Evolutionary conservation across 306 rosid species (phyloP).

Genomic region (Glycine soja): DNA sequence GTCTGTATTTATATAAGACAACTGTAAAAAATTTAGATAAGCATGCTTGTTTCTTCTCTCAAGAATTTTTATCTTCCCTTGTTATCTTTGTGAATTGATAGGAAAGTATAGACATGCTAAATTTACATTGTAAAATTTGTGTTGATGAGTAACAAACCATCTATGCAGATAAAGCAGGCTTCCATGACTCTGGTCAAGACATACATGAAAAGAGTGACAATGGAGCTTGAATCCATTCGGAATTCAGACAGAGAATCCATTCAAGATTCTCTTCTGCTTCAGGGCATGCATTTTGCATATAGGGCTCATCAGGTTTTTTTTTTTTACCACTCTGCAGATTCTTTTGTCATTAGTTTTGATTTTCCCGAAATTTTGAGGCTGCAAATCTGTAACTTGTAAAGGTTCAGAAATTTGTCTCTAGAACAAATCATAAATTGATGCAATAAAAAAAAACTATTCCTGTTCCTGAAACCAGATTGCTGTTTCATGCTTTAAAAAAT

Average conservation of each 20-base stretch:
- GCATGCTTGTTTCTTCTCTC: background rate
- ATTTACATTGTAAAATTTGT: slow-evolving; percentile 32
- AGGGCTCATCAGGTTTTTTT: slow-evolving; percentile 80
- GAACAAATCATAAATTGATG: background rate
- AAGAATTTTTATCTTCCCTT: background rate
- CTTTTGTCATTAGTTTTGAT: slow-evolving; percentile 10
- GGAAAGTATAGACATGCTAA: background rate
- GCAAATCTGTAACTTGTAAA: background rate
- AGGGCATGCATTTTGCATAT: slow-evolving; percentile 84
- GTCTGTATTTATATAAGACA: background rate
- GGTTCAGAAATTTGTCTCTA: background rate
- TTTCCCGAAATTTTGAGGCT: background rate
- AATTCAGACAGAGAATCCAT: slow-evolving; percentile 76
- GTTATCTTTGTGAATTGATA: background rate
- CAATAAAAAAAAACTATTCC: slow-evolving; percentile 19
- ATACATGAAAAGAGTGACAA: slow-evolving; percentile 86
- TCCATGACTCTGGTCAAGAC: slow-evolving; percentile 83
- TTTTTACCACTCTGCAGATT: slow-evolving; percentile 18
- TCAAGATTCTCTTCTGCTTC: slow-evolving; percentile 94
- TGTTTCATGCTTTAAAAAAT: background rate
- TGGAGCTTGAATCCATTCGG: slow-evolving; percentile 72
- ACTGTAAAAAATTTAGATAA: background rate
- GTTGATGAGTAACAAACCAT: slow-evolving; percentile 22
- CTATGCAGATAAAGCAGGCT: slow-evolving; percentile 78
- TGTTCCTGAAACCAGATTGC: background rate